Percentiles rank a stretch among this genome's conserved stretches.
Conservation (phyloP, 345 rosid genomes). For the Salix dunnii region DNA sequence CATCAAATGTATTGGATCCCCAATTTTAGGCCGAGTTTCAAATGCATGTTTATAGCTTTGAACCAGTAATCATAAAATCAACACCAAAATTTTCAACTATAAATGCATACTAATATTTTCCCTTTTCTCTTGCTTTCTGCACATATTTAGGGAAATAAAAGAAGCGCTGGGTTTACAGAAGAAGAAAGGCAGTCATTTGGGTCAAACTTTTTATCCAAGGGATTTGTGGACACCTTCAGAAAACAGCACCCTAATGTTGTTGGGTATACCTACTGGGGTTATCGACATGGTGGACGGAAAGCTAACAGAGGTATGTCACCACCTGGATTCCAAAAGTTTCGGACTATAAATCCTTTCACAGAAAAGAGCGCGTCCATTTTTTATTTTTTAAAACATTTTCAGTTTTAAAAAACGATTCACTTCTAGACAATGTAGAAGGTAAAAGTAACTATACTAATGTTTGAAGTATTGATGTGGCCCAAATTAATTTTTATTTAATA, state of each 20-base stretch:
- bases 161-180: conserved; percentile 88
- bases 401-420: neutral
- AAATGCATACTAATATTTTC: neutral
- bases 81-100: neutral
- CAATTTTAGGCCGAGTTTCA: neutral
- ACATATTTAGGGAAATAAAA: conserved; percentile 67
- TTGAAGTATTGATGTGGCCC: neutral
- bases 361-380: neutral
- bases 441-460: neutral
- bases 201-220: conserved; percentile 66
- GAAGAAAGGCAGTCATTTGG: conserved; percentile 85
- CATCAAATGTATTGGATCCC: neutral
- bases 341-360: neutral
- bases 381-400: neutral
- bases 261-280: conserved; percentile 95
- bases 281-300: conserved; percentile 77
- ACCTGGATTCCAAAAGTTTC: neutral
- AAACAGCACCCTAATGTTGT: conserved; percentile 77
- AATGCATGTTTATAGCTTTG: neutral
- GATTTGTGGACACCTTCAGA: conserved; percentile 90
- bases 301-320: conserved; percentile 59
- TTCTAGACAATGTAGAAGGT: neutral
- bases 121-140: neutral
- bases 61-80: neutral
- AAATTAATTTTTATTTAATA: neutral